Conservation (phyloP, 257 asterid genomes). For the Paraleonurus japonicus region DNA sequence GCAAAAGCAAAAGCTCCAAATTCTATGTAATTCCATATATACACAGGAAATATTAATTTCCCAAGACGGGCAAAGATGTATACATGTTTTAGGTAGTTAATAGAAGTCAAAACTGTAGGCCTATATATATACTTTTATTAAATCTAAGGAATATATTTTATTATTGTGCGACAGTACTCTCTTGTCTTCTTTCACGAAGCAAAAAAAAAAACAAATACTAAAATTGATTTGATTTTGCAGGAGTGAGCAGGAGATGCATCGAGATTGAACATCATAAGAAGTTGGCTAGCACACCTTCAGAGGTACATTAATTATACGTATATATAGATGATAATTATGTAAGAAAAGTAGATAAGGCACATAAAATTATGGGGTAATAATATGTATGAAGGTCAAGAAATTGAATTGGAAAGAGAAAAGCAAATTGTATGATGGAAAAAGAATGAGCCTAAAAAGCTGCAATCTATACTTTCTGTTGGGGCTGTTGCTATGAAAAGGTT, state of each 20-base stretch:
- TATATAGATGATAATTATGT: background rate
- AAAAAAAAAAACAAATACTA: background rate
- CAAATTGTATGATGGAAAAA: conserved; percentile 43
- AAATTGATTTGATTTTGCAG: conserved; percentile 32
- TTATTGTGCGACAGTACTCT: background rate
- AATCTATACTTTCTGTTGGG: conserved; percentile 42
- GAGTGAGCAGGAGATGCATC: conserved; percentile 33
- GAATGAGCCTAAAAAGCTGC: conserved; percentile 46
- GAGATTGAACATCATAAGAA: conserved; percentile 38
- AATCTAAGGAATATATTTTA: background rate
- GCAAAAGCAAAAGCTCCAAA: background rate
- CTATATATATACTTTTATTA: no score
- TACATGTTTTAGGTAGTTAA: background rate
- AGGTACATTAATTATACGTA: conserved; percentile 32
- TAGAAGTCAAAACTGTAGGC: background rate
- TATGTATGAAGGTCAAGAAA: conserved; percentile 30
- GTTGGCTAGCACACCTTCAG: conserved; percentile 31
- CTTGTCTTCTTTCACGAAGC: background rate
- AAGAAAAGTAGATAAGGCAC: background rate
- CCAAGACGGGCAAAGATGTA: background rate
- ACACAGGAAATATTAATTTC: background rate
- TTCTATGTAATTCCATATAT: background rate
- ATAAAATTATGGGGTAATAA: conserved; percentile 47
- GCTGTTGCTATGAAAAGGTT: conserved; percentile 33
- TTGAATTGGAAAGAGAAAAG: conserved; percentile 10